Base-by-base conservation (phyloP, 2,329 filamentous ascomycete genomes). In the Basipetospora chlamydospora region DNA sequence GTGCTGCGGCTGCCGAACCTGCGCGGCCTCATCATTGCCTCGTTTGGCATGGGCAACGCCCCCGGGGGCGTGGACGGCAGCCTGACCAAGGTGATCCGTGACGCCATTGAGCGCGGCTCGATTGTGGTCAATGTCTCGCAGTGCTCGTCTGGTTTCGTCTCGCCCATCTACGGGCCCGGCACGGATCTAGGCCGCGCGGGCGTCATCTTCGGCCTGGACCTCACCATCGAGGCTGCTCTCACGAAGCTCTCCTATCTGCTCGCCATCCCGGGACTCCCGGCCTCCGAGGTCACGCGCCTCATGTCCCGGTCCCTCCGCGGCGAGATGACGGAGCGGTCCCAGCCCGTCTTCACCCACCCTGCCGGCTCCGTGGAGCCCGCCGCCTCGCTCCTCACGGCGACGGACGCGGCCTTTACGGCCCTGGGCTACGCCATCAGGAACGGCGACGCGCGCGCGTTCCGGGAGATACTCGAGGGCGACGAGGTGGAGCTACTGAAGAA, bases 111-210 rank as follows among this genome's bases (percentile, higher is more conserved):
- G 50, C 73, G 84, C 40, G 86, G 84, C 26, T 77, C 90, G 44
- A 75, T 90, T 40, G 78, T 95, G 41, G 83, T 94, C 45, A 94
- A 92, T 52, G 78, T 95, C 41, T 92, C 83, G 35, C 87, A 95
- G 60, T 95, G 87, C 65, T 70, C 78, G 46, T 78, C 71, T 41
- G 80, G 80, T 29, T 80, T 80, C 48, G 80, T 85, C 15, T 82
- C 74, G 35, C 79, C 80, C 3, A 66, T 85, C n/a, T 86, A 85
- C 57, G 80, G 80, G 2, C 74, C 80, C 0, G 80, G 77, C 7
- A 82, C 83, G 45, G 77, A 80, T 28, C 70, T 94, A 13, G 84
- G 83, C 26, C 70, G 77, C 38, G 83, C 83, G 3, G 87, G 87
- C 23, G 84, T 95, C 33, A 83, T 93, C 22, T 87, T 90, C 45